These are phyloP conservation scores for Macaranga tanarius DNA, from an alignment of 441 rosid genomes.

Conservation along the genomic window DNA sequence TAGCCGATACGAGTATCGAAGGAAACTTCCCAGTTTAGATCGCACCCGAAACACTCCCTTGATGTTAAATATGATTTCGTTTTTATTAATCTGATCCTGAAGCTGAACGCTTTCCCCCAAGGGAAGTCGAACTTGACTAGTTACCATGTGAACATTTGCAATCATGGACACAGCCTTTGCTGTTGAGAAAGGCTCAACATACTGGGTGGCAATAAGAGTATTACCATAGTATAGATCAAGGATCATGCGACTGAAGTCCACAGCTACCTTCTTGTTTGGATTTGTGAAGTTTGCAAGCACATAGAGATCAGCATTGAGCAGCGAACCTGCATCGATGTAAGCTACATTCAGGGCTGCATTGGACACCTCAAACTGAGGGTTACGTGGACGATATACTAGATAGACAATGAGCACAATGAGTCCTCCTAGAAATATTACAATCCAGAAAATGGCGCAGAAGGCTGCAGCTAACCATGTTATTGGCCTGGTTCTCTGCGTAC, in stretches of 20 bases:
- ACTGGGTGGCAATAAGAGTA: constrained; percentile 57
- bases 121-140: constrained; percentile 68
- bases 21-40: constrained; percentile 55
- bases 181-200: constrained; percentile 64
- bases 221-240: constrained; percentile 67
- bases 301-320: constrained; percentile 63
- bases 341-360: constrained; percentile 70
- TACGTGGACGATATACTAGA: constrained; percentile 69
- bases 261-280: constrained; percentile 65
- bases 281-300: constrained; percentile 82
- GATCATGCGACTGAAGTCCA: constrained; percentile 65
- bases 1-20: constrained; percentile 65
- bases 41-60: constrained; percentile 64
- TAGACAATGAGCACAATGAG: constrained; percentile 64
- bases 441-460: constrained; percentile 60
- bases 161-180: constrained; percentile 42
- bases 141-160: constrained; percentile 51
- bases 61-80: constrained; percentile 44
- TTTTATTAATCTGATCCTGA: constrained; percentile 45
- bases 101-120: constrained; percentile 40
- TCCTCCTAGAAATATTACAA: constrained; percentile 58
- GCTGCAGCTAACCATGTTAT: constrained; percentile 44
- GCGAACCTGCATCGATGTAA: constrained; percentile 59
- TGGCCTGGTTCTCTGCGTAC: constrained; percentile 30
- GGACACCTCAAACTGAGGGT: constrained; percentile 56